phyloP scores from a whole-genome alignment of 2,329 filamentous ascomycete genomes.

The Arthrobotrys pseudoclavata region DNA sequence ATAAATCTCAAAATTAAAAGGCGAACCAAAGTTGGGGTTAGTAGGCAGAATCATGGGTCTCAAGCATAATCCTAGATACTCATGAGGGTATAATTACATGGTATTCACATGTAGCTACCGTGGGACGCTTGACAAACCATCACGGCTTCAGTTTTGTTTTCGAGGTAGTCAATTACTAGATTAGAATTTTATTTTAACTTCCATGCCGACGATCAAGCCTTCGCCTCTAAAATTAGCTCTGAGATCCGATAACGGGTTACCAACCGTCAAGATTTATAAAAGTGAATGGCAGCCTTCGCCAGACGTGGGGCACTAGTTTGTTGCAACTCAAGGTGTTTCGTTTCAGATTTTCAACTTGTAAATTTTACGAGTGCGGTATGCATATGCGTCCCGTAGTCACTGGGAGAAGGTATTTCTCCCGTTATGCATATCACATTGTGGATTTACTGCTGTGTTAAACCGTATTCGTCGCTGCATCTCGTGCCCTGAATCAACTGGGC shows the following conservation, averaged over 20 bases:
- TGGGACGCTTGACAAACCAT: background rate
- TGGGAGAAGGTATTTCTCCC: constrained; percentile 20
- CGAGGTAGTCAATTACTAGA: constrained; percentile 37
- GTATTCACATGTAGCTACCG: background rate
- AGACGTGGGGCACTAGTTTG: background rate
- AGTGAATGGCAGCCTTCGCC: constrained; percentile 1
- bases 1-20: constrained; percentile 7
- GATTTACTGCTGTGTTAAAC: constrained; percentile 4
- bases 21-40: constrained; percentile 5
- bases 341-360: constrained; percentile 49
- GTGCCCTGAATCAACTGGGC: constrained; percentile 9
- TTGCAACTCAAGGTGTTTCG: constrained; percentile 49
- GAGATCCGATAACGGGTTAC: constrained; percentile 34
- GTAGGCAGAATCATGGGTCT: constrained; percentile 5
- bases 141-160: constrained; percentile 11
- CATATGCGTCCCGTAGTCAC: constrained; percentile 43
- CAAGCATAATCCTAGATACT: background rate
- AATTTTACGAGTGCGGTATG: constrained; percentile 49
- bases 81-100: constrained; percentile 4
- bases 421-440: constrained; percentile 41
- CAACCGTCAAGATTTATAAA: constrained; percentile 23
- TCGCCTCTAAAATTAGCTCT: constrained; percentile 31
- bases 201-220: constrained; percentile 26
- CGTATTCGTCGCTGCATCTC: constrained; percentile 13
- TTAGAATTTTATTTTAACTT: constrained; percentile 5